Evolutionary conservation across 1,284 basidiomycete genomes (phyloP).

Genomic region (Sporisorium graminicola): DNA sequence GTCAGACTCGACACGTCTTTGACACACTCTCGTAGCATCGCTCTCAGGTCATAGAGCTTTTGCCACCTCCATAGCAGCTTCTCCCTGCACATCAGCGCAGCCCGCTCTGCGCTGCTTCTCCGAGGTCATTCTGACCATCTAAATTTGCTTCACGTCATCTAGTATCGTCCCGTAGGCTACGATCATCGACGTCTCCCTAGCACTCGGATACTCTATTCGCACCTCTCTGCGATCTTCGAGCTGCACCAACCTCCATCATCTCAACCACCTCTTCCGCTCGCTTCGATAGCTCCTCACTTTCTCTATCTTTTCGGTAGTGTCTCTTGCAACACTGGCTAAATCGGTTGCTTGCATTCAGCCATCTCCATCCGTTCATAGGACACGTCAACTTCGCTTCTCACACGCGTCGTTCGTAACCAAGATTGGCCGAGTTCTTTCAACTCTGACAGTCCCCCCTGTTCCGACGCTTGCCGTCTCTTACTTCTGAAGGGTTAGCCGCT

Average conservation of each 20-base stretch:
- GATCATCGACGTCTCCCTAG: conserved; percentile 28
- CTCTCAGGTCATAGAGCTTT: conserved; percentile 24
- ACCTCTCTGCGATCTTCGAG: conserved; percentile 38
- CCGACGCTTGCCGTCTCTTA: conserved; percentile 15
- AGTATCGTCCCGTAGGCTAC: conserved; percentile 50
- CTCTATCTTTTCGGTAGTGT: too few relatives aligned
- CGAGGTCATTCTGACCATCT: conserved; percentile 6
- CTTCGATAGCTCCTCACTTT: too few relatives aligned
- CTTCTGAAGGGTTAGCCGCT: conserved; percentile 42
- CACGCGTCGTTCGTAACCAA: not conserved
- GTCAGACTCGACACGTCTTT: too few relatives aligned
- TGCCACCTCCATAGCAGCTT: not conserved
- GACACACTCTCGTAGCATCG: not conserved
- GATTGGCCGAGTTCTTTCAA: conserved; percentile 7
- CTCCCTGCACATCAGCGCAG: conserved; percentile 3
- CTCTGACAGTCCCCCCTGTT: conserved; percentile 4
- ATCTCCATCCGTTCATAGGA: not conserved
- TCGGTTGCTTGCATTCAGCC: not conserved
- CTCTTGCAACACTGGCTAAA: not conserved
- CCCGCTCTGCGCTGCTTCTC: conserved; percentile 18
- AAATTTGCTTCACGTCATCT: conserved; percentile 16
- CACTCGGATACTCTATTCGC: conserved; percentile 25
- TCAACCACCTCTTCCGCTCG: not conserved
- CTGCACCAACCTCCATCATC: conserved; percentile 4
- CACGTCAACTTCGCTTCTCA: not conserved